Evolutionary conservation across 2,329 filamentous ascomycete genomes (phyloP).

Genomic region (Alternaria triticimaculans): DNA sequence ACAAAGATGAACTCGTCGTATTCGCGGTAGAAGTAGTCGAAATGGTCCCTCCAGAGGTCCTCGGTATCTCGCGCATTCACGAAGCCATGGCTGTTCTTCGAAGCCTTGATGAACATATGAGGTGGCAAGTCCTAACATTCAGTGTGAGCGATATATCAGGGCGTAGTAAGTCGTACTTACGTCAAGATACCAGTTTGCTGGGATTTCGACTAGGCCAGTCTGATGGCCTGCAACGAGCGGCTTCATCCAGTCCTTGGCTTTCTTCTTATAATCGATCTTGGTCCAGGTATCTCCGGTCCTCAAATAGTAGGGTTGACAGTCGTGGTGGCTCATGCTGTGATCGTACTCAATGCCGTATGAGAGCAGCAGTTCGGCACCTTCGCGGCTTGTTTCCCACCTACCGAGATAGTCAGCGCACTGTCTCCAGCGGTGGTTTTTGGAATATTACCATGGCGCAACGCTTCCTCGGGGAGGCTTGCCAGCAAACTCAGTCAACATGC

Average conservation of each 20-base stretch:
- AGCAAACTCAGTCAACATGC: slow-evolving; percentile 72
- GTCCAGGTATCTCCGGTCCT: slow-evolving; percentile 70
- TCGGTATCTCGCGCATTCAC: slow-evolving; percentile 64
- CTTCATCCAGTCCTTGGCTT: slow-evolving; percentile 71
- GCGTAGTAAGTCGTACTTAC: slow-evolving; percentile 3
- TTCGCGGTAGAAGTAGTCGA: slow-evolving; percentile 76
- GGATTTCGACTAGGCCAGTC: slow-evolving; percentile 72
- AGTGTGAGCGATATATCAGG: slow-evolving; percentile 23
- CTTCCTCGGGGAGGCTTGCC: slow-evolving; percentile 74
- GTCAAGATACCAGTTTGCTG: slow-evolving; percentile 69
- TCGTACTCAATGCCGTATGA: slow-evolving; percentile 74
- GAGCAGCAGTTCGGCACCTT: slow-evolving; percentile 69
- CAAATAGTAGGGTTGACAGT: slow-evolving; percentile 69
- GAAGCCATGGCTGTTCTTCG: slow-evolving; percentile 68
- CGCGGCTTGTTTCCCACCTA: slow-evolving; percentile 71
- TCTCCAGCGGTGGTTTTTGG: too few species aligned
- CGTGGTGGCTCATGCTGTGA: slow-evolving; percentile 70
- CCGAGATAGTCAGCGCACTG: slow-evolving; percentile 45
- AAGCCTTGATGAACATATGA: slow-evolving; percentile 74
- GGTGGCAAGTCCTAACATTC: slow-evolving; percentile 57
- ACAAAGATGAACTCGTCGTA: slow-evolving; percentile 76
- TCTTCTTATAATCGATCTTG: slow-evolving; percentile 70
- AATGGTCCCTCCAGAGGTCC: slow-evolving; percentile 70
- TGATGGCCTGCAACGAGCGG: slow-evolving; percentile 64
- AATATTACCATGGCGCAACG: slow-evolving; percentile 68